Evolutionary conservation across 371 early-diverging fungal genomes (phyloP), one percentile per base, ranked within the genome.

Genomic region (Actinomucor elegans): DNA sequence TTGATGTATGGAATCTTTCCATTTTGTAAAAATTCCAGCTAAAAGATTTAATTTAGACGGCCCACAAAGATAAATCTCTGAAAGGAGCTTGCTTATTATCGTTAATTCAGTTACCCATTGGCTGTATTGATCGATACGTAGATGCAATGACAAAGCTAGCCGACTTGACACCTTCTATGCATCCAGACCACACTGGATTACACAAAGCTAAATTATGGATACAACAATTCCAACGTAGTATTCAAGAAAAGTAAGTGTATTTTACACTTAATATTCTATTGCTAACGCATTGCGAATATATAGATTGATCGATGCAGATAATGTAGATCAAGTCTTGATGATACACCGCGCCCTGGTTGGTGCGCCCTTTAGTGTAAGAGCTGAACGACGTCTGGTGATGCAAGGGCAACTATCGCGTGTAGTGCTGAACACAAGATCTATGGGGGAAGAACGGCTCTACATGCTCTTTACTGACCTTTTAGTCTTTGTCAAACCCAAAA

Each of bases 381-480:
- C 75, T 0, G 64, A 69, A 43, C 57, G 75, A 47, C 55, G 75
- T 40, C 42, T 75, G 7, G 51, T 71, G 4, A 44, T 71, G 9
- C 70, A 69, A 53, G 69, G 67, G 0, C 57, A 66, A 27, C 37
- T 75, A 18, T 59, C 64, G 2, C 71, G 71, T 0, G 57, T 65
- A 8, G 48, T 42, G 11, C 21, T 54, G 15, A 64, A 43, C 40
- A 37, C 66, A 10, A 33, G 65, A 35, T 66, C 71, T 6, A 46
- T 55, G 17, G 66, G 71, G 1, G 77, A 77, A 51, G 69, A 68
- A 28, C 63, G 74, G 8, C 61, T 66, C 10, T 73, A 69, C 41
- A 52, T 77, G 24, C 33, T 77, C 3, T 77, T 77, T 41, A 67
- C 54, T 26, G 77, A 77, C 51, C 31, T 73, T n/a, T 57, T 77